phyloP scores from a whole-genome alignment of 164 flowering plant genomes.

The Berberis vulgaris region DNA sequence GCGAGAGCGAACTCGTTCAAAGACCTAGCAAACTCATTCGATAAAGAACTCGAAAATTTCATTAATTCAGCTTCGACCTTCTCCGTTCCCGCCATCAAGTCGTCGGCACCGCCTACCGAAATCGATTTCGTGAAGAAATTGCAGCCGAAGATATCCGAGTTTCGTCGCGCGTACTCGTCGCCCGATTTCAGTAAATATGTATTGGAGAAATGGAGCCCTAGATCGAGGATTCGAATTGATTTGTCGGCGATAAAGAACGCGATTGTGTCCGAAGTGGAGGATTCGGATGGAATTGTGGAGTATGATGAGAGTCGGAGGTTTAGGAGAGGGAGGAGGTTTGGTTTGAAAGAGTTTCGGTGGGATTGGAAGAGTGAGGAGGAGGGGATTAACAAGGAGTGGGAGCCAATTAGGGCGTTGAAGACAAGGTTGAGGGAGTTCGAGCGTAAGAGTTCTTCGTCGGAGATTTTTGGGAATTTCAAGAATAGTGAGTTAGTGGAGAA shows the following conservation, averaged over 20 bases:
- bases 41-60: constrained; percentile 64
- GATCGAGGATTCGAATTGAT: constrained; percentile 43
- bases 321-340: constrained; percentile 14
- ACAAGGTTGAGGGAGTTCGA: constrained; percentile 69
- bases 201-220: constrained; percentile 60
- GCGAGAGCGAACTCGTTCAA: constrained; percentile 56
- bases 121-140: constrained; percentile 61
- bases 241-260: constrained; percentile 59
- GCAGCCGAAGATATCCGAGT: constrained; percentile 61
- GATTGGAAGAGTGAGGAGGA: constrained; percentile 25
- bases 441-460: constrained; percentile 38
- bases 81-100: constrained; percentile 30
- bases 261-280: constrained; percentile 48
- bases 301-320: constrained; percentile 18
- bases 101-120: constrained; percentile 30
- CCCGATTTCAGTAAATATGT: constrained; percentile 62
- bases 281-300: constrained; percentile 22
- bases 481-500: constrained; percentile 76
- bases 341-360: constrained; percentile 22
- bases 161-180: constrained; percentile 60
- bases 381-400: constrained; percentile 42
- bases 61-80: constrained; percentile 37
- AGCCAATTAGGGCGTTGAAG: constrained; percentile 56
- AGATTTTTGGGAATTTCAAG: constrained; percentile 57
- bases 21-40: constrained; percentile 58